phyloP scores from a whole-genome alignment of 768 basidiomycete species.

The Tubosaeta brunneosetosa region DNA sequence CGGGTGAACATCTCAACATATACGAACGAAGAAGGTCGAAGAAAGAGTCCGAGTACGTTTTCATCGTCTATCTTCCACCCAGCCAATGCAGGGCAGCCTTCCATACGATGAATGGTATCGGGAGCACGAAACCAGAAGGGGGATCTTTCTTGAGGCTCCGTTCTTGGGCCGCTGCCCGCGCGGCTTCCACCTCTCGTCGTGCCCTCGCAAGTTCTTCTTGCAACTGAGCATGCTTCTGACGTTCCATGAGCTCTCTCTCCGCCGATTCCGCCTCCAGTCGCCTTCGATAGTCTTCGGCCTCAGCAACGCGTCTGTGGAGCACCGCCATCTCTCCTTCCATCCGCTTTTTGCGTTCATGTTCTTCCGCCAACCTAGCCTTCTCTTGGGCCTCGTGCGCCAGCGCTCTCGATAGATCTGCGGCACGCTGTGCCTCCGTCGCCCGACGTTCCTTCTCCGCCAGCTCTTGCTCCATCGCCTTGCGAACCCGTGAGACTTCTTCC shows the following conservation, averaged over 20 bases:
- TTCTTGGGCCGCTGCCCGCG: conserved; percentile 22
- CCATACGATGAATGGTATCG: conserved; percentile 34
- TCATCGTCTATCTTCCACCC: conserved; percentile 20
- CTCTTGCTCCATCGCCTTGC: conserved; percentile 19
- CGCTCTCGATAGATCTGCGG: conserved; percentile 25
- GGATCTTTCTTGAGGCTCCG: conserved; percentile 26
- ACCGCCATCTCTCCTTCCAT: conserved; percentile 24
- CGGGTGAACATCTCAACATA: background rate
- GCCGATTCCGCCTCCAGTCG: conserved; percentile 24
- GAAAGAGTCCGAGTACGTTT: background rate
- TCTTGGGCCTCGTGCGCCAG: conserved; percentile 28
- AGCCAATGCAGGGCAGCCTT: conserved; percentile 32
- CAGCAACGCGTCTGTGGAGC: conserved; percentile 22
- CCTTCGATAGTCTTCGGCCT: conserved; percentile 27
- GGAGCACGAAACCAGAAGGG: conserved; percentile 25
- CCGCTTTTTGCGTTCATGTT: conserved; percentile 27
- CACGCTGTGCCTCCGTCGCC: conserved; percentile 24
- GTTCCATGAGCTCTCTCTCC: conserved; percentile 26
- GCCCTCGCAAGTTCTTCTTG: conserved; percentile 30
- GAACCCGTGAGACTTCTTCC: conserved; percentile 25
- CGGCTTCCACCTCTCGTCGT: conserved; percentile 23
- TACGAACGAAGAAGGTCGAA: conserved; percentile 1
- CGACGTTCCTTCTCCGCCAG: conserved; percentile 21
- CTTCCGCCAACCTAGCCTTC: conserved; percentile 26
- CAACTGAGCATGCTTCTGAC: conserved; percentile 24